Evolutionary conservation across 208 protist species (phyloP).

Genomic region (Tetramitus jugosus): DNA sequence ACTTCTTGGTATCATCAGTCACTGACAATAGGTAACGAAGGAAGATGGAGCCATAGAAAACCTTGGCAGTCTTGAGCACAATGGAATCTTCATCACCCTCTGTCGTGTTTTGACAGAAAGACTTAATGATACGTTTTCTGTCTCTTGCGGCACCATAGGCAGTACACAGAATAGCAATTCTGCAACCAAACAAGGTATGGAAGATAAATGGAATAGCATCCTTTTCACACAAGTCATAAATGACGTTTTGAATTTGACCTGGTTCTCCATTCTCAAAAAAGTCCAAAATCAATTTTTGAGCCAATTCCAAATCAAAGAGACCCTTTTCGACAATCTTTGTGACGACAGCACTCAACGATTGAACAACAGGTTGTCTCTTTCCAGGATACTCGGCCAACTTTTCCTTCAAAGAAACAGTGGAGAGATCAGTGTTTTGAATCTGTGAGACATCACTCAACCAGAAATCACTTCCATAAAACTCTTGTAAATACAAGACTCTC

Average conservation of each 20-base stretch:
- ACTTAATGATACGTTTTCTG: background rate
- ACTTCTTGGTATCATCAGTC: background rate
- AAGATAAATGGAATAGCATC: slow-evolving; percentile 15
- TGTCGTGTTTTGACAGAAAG: background rate
- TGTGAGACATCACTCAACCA: background rate
- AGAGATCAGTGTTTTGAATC: background rate
- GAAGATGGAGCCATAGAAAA: background rate
- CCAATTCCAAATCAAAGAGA: background rate
- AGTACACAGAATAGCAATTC: background rate
- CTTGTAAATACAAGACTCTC: background rate
- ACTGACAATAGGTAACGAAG: background rate
- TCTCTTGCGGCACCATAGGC: background rate
- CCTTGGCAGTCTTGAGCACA: background rate
- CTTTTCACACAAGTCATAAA: background rate
- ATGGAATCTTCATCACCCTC: background rate
- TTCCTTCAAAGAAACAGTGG: background rate
- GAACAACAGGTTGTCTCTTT: background rate
- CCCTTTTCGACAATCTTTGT: background rate
- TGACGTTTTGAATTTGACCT: background rate
- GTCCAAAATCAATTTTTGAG: slow-evolving; percentile 12
- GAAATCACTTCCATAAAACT: slow-evolving; percentile 9
- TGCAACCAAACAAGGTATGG: background rate
- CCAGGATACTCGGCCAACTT: background rate
- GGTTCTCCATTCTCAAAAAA: slow-evolving; percentile 3
- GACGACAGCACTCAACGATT: background rate